These are phyloP conservation scores for Withania somnifera DNA, from an alignment of 305 asterid species.

Conservation along the genomic window DNA sequence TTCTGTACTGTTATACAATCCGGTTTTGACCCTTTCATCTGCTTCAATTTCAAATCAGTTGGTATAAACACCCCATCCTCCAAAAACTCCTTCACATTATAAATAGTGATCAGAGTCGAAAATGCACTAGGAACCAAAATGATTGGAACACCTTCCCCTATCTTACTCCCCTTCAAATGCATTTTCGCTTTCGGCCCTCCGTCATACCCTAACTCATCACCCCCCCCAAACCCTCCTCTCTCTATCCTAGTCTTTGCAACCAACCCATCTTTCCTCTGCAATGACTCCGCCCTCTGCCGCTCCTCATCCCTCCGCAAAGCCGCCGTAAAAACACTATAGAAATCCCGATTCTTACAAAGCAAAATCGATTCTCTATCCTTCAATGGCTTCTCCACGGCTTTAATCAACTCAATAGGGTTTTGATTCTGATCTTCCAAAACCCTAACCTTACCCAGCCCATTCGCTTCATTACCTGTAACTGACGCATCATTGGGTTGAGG, in stretches of 20 bases:
- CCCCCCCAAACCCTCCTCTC: constrained; percentile 53
- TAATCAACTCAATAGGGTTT: constrained; percentile 47
- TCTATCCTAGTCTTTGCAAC: constrained; percentile 86
- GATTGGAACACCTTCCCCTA: constrained; percentile 95
- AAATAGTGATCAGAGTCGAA: constrained; percentile 75
- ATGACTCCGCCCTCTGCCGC: constrained; percentile 53
- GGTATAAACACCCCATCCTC: constrained; percentile 92
- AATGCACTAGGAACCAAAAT: constrained; percentile 91
- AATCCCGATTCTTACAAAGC: constrained; percentile 61
- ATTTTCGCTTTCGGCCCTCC: constrained; percentile 23
- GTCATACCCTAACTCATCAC: constrained; percentile 32
- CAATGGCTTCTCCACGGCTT: constrained; percentile 59
- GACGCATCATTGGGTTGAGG: constrained; percentile 16
- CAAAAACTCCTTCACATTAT: constrained; percentile 91
- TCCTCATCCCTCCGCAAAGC: constrained; percentile 83
- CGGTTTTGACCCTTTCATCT: constrained; percentile 74
- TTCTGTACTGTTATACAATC: constrained; percentile 97
- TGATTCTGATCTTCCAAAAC: constrained; percentile 1
- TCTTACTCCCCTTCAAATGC: constrained; percentile 59
- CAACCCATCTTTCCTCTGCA: constrained; percentile 82
- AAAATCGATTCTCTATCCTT: constrained; percentile 72
- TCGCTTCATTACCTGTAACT: neutral
- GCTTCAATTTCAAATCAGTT: constrained; percentile 80
- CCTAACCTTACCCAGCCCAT: neutral
- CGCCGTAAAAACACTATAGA: constrained; percentile 51